These are phyloP conservation scores for Phytophthora aleatoria DNA, from an alignment of 352 stramenopile genomes.

Conservation along the genomic window DNA sequence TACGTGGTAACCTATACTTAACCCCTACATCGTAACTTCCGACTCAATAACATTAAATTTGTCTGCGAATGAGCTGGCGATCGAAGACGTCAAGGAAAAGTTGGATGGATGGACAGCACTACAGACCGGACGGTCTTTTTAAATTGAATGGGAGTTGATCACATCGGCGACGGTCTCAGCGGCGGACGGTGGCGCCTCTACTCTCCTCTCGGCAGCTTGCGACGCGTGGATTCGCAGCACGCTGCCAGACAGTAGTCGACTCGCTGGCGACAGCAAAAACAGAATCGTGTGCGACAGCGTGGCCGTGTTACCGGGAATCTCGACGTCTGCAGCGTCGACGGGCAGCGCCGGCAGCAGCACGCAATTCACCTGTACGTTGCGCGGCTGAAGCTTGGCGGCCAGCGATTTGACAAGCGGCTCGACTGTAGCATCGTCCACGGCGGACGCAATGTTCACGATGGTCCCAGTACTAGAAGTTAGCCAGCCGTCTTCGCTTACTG, in stretches of 20 bases:
- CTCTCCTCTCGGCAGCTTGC: constrained; percentile 5
- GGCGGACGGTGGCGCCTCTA: constrained; percentile 5
- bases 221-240: constrained; percentile 48
- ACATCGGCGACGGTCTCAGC: constrained; percentile 5
- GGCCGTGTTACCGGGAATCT: constrained; percentile 14
- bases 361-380: constrained; percentile 62
- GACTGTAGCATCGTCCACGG: constrained; percentile 26
- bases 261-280: constrained; percentile 63
- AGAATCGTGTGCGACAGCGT: constrained; percentile 62
- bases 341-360: constrained; percentile 40
- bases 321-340: background rate
- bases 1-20: constrained; percentile 8
- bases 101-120: constrained; percentile 13
- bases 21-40: background rate
- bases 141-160: constrained; percentile 28
- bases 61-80: constrained; percentile 5
- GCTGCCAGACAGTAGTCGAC: constrained; percentile 56
- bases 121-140: constrained; percentile 6
- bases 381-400: constrained; percentile 40
- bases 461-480: constrained; percentile 22
- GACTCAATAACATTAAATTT: no score
- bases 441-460: constrained; percentile 31
- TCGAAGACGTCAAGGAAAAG: constrained; percentile 17
- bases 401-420: constrained; percentile 51
- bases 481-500: constrained; percentile 18